Evolutionary conservation across 345 rosid species (phyloP).

Genomic region (Ceriops decandra): DNA sequence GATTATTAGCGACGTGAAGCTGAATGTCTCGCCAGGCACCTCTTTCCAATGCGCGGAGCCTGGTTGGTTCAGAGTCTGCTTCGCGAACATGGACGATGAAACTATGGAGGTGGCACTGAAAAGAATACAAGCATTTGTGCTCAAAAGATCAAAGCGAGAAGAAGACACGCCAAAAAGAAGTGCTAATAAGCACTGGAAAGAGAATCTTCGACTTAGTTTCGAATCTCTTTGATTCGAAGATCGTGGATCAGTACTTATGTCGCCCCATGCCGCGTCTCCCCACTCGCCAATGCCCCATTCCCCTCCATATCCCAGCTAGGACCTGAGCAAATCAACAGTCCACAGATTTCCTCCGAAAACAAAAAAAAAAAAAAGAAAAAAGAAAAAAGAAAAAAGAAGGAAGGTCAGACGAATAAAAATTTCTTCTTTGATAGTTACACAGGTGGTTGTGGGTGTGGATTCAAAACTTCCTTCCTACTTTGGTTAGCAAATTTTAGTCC

Average conservation of each 20-base stretch:
- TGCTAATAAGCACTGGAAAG: conserved; percentile 24
- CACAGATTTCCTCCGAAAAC: too few species aligned
- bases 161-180: conserved; percentile 9
- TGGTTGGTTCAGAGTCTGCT: conserved; percentile 91
- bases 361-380: too few species aligned
- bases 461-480: too few species aligned
- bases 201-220: conserved; percentile 52
- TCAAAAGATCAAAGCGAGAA: conserved; percentile 16
- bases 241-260: conserved; percentile 19
- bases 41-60: conserved; percentile 73
- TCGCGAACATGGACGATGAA: conserved; percentile 77
- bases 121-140: conserved; percentile 52
- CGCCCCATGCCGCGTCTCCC: conserved; percentile 58
- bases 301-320: conserved; percentile 55
- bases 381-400: too few species aligned
- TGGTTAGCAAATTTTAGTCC: too few species aligned
- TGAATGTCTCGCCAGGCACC: conserved; percentile 81
- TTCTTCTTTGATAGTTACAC: too few species aligned
- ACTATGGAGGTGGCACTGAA: conserved; percentile 56
- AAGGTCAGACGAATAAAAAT: too few species aligned
- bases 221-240: conserved; percentile 46
- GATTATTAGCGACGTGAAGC: conserved; percentile 62
- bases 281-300: conserved; percentile 52
- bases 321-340: conserved; percentile 5
- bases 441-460: too few species aligned